A percentile compares a stretch with the other conserved stretches of the same genome.
Conservation (phyloP, 2,329 filamentous ascomycete species). For the Xylariomycetidae sp. region DNA sequence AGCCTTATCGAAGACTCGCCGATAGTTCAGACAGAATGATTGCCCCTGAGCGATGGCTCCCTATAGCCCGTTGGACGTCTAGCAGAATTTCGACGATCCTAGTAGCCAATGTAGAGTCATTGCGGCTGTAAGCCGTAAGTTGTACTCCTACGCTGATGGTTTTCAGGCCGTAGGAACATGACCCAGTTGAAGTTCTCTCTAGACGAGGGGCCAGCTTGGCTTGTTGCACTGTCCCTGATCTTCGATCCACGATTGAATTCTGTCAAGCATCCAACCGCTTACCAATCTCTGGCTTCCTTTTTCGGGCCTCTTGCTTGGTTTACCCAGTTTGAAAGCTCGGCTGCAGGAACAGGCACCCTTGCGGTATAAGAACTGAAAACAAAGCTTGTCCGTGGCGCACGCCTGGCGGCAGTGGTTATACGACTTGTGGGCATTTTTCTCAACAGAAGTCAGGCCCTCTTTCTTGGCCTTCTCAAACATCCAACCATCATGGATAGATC, state of each 20-base stretch:
- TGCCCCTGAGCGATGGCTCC: too few species aligned
- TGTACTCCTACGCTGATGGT: too few species aligned
- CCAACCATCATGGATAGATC: slow-evolving; percentile 26
- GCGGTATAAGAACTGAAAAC: slow-evolving; percentile 38
- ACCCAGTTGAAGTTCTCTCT: too few species aligned
- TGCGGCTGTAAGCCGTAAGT: too few species aligned
- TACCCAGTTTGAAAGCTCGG: slow-evolving; percentile 33
- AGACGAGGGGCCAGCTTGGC: slow-evolving; percentile 15
- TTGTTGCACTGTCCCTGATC: slow-evolving; percentile 30
- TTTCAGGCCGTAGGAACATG: too few species aligned
- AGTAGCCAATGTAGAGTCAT: too few species aligned
- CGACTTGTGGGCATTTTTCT: slow-evolving; percentile 37
- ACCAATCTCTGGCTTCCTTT: slow-evolving; percentile 26
- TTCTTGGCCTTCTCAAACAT: slow-evolving; percentile 28
- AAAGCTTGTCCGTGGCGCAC: slow-evolving; percentile 34
- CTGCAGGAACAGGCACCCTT: slow-evolving; percentile 34
- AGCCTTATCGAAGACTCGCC: too few species aligned
- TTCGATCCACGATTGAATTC: slow-evolving; percentile 36
- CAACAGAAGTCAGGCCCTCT: slow-evolving; percentile 27
- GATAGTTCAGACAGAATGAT: too few species aligned
- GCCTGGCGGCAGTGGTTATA: slow-evolving; percentile 39
- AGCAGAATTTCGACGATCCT: too few species aligned
- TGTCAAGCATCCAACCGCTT: slow-evolving; percentile 39
- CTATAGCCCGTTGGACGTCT: too few species aligned
- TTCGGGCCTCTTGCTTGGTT: slow-evolving; percentile 27